Evolutionary conservation across 495 filamentous ascomycete species (phyloP), one percentile per base, ranked within the genome.

Genomic region (Penicillium daleae): DNA sequence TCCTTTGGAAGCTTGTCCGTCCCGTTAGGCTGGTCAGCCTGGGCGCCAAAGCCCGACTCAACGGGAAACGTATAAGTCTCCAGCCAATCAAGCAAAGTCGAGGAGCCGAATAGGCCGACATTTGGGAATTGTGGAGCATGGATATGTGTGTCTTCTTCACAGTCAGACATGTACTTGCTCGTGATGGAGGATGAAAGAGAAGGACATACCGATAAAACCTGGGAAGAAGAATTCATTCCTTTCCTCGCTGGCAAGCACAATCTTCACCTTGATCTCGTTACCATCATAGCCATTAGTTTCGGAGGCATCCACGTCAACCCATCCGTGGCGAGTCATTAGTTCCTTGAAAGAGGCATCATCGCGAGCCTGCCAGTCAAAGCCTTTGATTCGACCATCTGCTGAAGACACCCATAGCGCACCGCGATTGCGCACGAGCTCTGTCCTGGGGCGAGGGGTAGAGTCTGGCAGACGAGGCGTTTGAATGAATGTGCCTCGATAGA

Each of bases 61-160:
- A 96, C 83, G 0, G 94, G 94, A 76, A 96, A 99, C n/a, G 94
- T 99, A 78, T 99, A 99, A 4, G 81, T 91, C 63, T 92, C 80
- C 6, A 99, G 84, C 94, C 94, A 99, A 76, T 91, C 86, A 24
- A 99, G 85, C 46, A 99, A 86, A 19, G 92, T 96, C 3, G 89
- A 87, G 52, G 89, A 90, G 71, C 94, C 94, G 70, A 97, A 97
- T 66, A 98, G 87, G 54, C 94, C 94, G 7, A 85, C 81, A 67
- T 98, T 98, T 59, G 94, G 93, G 70, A 96, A 95, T 80, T 98
- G 94, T 0, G 92, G 85, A 49, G 94, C 94, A 74, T 98, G 94
- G 64, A 96, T 90, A 75, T 98, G 94, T 15, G 94, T 96, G 75
- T 98, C 93, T 92, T 26, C n/a, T 60, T 10, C 19, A 24, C 27